Evolutionary conservation across 1,284 basidiomycete species (phyloP), one percentile per base, ranked within the genome.

Genomic region (Ustilago lituana): DNA sequence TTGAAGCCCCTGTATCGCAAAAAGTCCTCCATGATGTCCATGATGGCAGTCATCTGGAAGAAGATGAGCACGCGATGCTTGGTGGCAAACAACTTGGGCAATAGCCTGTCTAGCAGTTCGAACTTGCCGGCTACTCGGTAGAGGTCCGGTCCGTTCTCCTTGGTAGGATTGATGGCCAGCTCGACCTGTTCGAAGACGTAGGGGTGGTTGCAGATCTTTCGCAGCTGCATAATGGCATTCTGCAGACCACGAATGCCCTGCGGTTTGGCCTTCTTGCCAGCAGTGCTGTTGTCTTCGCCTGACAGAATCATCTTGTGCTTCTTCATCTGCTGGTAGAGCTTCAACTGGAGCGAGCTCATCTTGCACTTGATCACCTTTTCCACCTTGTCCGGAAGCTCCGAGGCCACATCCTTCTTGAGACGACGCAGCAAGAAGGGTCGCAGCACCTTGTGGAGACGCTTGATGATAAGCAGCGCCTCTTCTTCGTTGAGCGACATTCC

Each of bases 11-110:
- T 89, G 86, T 90, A 91, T 80, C 92, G 91, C 82, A 98, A 85
- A 82, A 97, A 99, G 82, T 98, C 96, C 81, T 96, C 94, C 88
- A 98, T 95, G 82, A 98, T 97, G 75, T 97, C 94, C 95, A 98
- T 98, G 82, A 98, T 94, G 78, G 94, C 82, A 89, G 95, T 98
- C 95, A 98, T 98, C 84, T 98, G 95, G 90, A 98, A 98, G 88
- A 98, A 98, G 82, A 98, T 97, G 64, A 98, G 88, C 4, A 94
- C 93, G 81, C 94, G 89, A 85, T 98, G 95, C 23, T 90, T 91
- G 6, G 92, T 93, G 4, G 87, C 85, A 79, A 97, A 97, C 76
- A 98, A 90, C 84, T 98, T 98, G 51, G 95, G 95, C 32, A 99
- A 86, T 70, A 98, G 89, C 35, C 94, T 89, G 76, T 91, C 90